Conservation (phyloP, 2,329 filamentous ascomycete species). For the Thelonectria blattea region DNA sequence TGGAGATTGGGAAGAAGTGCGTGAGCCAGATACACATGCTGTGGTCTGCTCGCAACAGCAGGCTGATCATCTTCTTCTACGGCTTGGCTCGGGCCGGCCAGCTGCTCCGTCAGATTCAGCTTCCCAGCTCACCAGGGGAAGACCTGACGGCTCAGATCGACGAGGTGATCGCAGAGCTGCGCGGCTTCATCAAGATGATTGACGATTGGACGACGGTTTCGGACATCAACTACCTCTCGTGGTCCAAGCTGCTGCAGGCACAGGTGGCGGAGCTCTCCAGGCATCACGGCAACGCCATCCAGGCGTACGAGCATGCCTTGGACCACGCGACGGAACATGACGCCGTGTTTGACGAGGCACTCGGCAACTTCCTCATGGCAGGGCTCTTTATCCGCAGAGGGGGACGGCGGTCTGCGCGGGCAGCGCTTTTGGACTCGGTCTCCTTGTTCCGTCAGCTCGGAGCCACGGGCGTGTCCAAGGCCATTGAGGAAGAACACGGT, state of each 20-base stretch:
- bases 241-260: slow-evolving; percentile 71
- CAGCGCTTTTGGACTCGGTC: slow-evolving; percentile 71
- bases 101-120: slow-evolving; percentile 56
- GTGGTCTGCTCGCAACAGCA: slow-evolving; percentile 66
- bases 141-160: slow-evolving; percentile 51
- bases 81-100: slow-evolving; percentile 62
- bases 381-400: slow-evolving; percentile 71
- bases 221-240: slow-evolving; percentile 73
- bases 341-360: slow-evolving; percentile 73
- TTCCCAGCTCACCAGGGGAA: slow-evolving; percentile 52
- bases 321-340: slow-evolving; percentile 73
- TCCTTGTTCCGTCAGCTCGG: slow-evolving; percentile 72
- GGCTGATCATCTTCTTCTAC: slow-evolving; percentile 64
- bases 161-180: slow-evolving; percentile 59
- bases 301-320: slow-evolving; percentile 71
- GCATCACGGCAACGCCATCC: slow-evolving; percentile 64
- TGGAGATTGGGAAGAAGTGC: slow-evolving; percentile 61
- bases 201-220: slow-evolving; percentile 68
- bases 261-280: slow-evolving; percentile 69
- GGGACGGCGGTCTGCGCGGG: slow-evolving; percentile 70
- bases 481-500: slow-evolving; percentile 71
- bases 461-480: slow-evolving; percentile 70
- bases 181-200: slow-evolving; percentile 63
- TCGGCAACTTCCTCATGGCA: slow-evolving; percentile 76
- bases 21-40: slow-evolving; percentile 55